Conservation (phyloP, 371 early-diverging fungal genomes). For the Dipsacomyces acuminosporus region DNA sequence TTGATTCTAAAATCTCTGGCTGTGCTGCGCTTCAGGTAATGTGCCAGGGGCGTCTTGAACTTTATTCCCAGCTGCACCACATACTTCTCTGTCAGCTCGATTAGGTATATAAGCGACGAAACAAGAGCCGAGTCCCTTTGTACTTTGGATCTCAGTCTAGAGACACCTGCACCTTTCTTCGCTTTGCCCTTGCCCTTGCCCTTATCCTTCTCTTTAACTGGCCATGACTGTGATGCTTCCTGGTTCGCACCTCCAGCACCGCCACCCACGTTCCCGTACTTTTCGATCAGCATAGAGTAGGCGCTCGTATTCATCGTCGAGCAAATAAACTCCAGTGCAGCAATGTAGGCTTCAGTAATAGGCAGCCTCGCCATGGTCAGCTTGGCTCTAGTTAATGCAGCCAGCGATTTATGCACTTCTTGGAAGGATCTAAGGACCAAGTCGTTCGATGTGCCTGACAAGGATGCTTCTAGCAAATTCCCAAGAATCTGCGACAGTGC, state of each 20-base stretch:
- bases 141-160: conserved; percentile 13
- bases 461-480: conserved; percentile 10
- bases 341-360: conserved; percentile 27
- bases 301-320: conserved; percentile 16
- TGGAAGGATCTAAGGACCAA: conserved; percentile 16
- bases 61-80: conserved; percentile 31
- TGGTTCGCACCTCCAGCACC: not conserved
- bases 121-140: conserved; percentile 40
- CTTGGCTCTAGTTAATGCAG: conserved; percentile 18
- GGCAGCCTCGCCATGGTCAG: conserved; percentile 11
- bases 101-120: conserved; percentile 41
- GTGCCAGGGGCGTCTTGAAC: conserved; percentile 38
- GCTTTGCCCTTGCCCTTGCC: not conserved
- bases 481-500: conserved; percentile 13
- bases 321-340: conserved; percentile 19
- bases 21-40: conserved; percentile 44
- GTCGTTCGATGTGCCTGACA: conserved; percentile 12
- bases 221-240: not conserved
- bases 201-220: not conserved
- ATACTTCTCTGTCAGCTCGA: conserved; percentile 43
- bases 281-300: conserved; percentile 10
- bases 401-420: conserved; percentile 24
- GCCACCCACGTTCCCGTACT: conserved; percentile 17
- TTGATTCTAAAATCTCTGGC: conserved; percentile 42
- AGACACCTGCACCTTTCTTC: too few species aligned